Evolutionary conservation across 1,139 yeast species (phyloP).

Genomic region (Zygosaccharomyces pseudobailii): DNA sequence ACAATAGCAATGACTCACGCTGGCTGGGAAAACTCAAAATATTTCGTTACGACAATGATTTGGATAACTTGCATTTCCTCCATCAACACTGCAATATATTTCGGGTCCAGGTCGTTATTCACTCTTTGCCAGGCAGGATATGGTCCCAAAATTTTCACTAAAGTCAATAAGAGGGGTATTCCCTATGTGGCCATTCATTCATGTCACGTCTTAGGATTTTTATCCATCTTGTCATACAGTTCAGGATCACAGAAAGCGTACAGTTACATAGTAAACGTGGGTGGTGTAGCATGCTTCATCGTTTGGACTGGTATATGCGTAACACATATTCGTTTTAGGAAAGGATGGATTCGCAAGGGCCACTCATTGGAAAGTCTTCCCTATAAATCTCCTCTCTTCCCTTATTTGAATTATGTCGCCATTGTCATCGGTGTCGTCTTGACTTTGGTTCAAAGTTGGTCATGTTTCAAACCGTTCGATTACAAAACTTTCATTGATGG

Average conservation of each 20-base stretch:
- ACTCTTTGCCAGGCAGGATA: constrained; percentile 42
- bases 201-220: constrained; percentile 39
- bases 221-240: constrained; percentile 47
- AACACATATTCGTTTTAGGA: constrained; percentile 46
- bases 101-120: constrained; percentile 38
- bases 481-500: constrained; percentile 62
- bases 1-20: constrained; percentile 44
- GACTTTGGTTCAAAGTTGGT: constrained; percentile 67
- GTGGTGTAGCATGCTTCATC: constrained; percentile 54
- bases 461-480: constrained; percentile 55
- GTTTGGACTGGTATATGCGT: constrained; percentile 48
- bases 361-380: constrained; percentile 46
- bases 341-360: constrained; percentile 48
- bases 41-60: constrained; percentile 43
- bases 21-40: constrained; percentile 41
- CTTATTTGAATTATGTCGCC: constrained; percentile 50
- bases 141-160: constrained; percentile 41
- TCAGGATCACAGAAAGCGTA: constrained; percentile 54
- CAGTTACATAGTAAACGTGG: constrained; percentile 47
- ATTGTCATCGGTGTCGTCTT: constrained; percentile 48
- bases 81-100: constrained; percentile 38
- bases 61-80: constrained; percentile 47
- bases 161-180: constrained; percentile 37
- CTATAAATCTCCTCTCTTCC: constrained; percentile 50
- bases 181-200: constrained; percentile 36